Evolutionary conservation across 108 stramenopile genomes (phyloP), one percentile per base, ranked within the genome.

Genomic region (Fragilariopsis cylindrus): DNA sequence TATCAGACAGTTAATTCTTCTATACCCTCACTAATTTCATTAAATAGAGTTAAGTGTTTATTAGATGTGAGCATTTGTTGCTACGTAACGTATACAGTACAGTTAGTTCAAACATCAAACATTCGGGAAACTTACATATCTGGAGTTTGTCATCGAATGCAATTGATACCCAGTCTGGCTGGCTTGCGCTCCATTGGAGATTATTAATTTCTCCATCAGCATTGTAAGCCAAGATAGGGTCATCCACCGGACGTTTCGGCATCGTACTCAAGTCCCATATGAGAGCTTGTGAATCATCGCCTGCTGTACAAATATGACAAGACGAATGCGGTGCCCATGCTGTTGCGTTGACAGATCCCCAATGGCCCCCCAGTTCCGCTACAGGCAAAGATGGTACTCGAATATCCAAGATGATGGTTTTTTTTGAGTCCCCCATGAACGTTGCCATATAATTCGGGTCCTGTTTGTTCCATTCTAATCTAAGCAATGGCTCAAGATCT

Each of bases 281-380:
- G 43, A 99, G 76, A 3, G 99, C 98, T 73, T 98, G 97, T 21
- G 72, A 79, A 73, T 99, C 99, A 66, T 99, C 99, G 2, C 89
- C 97, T 4, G 88, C 94, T 0, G 98, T 98, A 79, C 98, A 98
- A 68, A 99, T 89, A 71, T 99, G 99, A 79, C 96, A 97, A 0
- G 95, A 89, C 1, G 90, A 92, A 81, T 99, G 99, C 0, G 99
- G 99, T 5, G 99, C 99, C 99, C 99, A 99, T 2, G 98, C 96
- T 7, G 94, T 78, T 21, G 96, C 95, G 85, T 98, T 99, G 39
- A 98, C 96, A 53, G 90, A 85, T 2, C 91, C 95, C 16, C 82
- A 57, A 80, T 99, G 99, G 18, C 96, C 96, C 18, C 90, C 90
- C 52, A 93, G 58, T 67, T 89, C 89, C 1, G 91, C 88, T 16